Conservation (phyloP, 2,329 filamentous ascomycete genomes). For the Xylariaceae sp. region DNA sequence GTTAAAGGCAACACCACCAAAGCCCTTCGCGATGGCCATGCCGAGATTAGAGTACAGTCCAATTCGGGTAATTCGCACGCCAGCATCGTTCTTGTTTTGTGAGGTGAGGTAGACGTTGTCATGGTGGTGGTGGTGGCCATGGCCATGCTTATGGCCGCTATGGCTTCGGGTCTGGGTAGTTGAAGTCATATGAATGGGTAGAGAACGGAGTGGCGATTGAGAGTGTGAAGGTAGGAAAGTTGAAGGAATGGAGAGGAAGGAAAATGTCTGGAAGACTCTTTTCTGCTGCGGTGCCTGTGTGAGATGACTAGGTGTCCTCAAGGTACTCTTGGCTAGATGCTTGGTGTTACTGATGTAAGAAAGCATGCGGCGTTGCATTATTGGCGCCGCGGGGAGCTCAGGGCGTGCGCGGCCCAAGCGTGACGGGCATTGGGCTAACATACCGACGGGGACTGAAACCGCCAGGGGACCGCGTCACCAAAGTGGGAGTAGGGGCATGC, state of each 20-base stretch:
- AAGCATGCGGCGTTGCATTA: slow-evolving; percentile 21
- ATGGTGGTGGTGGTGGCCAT: slow-evolving; percentile 72
- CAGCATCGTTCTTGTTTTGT: slow-evolving; percentile 82
- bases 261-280: slow-evolving; percentile 23
- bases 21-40: slow-evolving; percentile 91
- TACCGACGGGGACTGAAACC: slow-evolving; percentile 10
- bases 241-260: slow-evolving; percentile 2
- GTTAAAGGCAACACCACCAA: slow-evolving; percentile 91
- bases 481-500: too few relatives aligned
- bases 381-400: too few relatives aligned
- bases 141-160: slow-evolving; percentile 51
- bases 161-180: slow-evolving; percentile 47
- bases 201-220: slow-evolving; percentile 9
- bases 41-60: slow-evolving; percentile 84
- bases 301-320: slow-evolving; percentile 22
- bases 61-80: slow-evolving; percentile 88
- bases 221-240: slow-evolving; percentile 14
- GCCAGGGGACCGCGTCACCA: slow-evolving; percentile 4
- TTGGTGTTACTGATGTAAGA: slow-evolving; percentile 7
- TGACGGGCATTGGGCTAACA: slow-evolving; percentile 26
- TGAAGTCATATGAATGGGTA: slow-evolving; percentile 31
- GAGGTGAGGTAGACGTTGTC: slow-evolving; percentile 82
- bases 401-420: slow-evolving; percentile 25
- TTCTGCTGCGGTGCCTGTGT: slow-evolving; percentile 12
- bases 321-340: slow-evolving; percentile 8